Evolutionary conservation across 176 grass and related monocot species (phyloP).

Genomic region (Luzula sylvatica): DNA sequence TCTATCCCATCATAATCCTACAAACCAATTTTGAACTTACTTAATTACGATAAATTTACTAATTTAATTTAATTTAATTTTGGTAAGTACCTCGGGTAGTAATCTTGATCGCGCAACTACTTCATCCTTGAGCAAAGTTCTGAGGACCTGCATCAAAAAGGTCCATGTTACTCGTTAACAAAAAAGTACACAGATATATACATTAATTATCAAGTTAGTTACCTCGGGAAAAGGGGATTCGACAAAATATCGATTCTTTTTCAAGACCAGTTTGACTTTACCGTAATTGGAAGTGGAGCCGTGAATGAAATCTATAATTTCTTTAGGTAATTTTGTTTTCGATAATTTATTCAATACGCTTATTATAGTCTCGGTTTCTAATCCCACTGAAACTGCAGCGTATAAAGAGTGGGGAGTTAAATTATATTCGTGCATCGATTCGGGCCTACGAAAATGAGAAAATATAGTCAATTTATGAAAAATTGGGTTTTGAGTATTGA

Average conservation of each 20-base stretch:
- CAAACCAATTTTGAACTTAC: constrained; percentile 3
- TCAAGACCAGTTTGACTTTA: constrained; percentile 97
- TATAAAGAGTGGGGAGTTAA: constrained; percentile 87
- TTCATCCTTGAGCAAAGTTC: constrained; percentile 66
- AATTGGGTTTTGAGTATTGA: too few species aligned
- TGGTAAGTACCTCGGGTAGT: constrained; percentile 41
- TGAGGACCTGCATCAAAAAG: constrained; percentile 50
- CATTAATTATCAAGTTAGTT: constrained; percentile 18
- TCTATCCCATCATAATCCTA: constrained; percentile 54
- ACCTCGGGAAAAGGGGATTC: constrained; percentile 94
- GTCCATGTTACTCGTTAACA: background rate
- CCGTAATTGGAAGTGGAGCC: constrained; percentile 93
- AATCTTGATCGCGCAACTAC: constrained; percentile 45
- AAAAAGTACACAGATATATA: background rate
- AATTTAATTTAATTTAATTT: too few species aligned
- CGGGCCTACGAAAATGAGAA: constrained; percentile 45
- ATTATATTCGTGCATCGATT: constrained; percentile 95
- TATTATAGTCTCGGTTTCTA: constrained; percentile 84
- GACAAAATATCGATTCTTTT: constrained; percentile 93
- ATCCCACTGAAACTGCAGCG: constrained; percentile 92
- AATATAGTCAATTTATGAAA: too few species aligned
- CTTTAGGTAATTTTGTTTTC: constrained; percentile 75
- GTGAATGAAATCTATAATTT: constrained; percentile 95
- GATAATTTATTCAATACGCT: constrained; percentile 79
- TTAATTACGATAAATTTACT: too few species aligned